These are phyloP conservation scores for Thozetella sp. DNA, from an alignment of 495 filamentous ascomycete species.

Conservation along the genomic window DNA sequence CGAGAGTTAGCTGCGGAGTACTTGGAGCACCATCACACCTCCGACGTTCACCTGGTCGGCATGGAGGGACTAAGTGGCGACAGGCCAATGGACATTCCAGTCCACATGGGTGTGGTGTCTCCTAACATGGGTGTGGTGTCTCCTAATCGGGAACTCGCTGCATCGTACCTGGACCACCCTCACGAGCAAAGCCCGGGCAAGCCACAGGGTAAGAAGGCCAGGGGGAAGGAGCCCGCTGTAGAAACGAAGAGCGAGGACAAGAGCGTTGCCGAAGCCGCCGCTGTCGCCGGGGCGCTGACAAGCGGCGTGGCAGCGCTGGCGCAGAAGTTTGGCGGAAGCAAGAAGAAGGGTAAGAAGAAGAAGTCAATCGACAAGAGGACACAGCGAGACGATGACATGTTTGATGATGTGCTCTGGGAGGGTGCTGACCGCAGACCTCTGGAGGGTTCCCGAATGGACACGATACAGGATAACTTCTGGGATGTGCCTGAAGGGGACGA, in stretches of 20 bases:
- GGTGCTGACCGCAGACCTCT: conserved; percentile 37
- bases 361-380: conserved; percentile 27
- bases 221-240: background rate
- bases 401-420: conserved; percentile 55
- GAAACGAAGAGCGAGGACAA: conserved; percentile 10
- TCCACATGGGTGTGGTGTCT: too few species aligned
- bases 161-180: conserved; percentile 18
- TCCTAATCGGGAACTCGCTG: conserved; percentile 17
- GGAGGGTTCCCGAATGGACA: conserved; percentile 5
- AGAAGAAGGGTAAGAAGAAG: conserved; percentile 24
- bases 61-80: too few species aligned
- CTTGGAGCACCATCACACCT: conserved; percentile 12
- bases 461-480: conserved; percentile 12
- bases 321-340: conserved; percentile 25
- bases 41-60: conserved; percentile 5
- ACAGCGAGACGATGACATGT: conserved; percentile 37
- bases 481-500: conserved; percentile 8
- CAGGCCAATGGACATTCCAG: too few species aligned
- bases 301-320: conserved; percentile 23
- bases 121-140: too few species aligned
- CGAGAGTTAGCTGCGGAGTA: conserved; percentile 21
- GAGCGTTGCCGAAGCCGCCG: conserved; percentile 14
- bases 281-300: conserved; percentile 17
- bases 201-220: background rate
- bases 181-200: background rate